Evolutionary conservation across 2,329 filamentous ascomycete species (phyloP).

Genomic region (Lachnellula suecica): DNA sequence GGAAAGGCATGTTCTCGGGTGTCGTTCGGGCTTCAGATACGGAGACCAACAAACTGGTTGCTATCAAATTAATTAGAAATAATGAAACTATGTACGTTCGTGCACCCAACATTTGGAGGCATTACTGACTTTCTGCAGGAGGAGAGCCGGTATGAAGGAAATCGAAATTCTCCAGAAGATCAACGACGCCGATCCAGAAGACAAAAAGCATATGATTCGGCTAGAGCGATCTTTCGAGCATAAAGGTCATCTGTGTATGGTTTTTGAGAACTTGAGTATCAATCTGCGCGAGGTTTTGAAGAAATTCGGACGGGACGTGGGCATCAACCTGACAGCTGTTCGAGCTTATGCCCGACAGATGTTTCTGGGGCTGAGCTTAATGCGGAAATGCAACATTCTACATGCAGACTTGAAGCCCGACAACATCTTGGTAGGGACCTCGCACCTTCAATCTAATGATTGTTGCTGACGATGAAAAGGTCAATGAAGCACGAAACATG

Average conservation of each 20-base stretch:
- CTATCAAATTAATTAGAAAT: constrained; percentile 96
- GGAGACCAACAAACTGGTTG: constrained; percentile 73
- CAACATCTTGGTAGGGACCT: constrained; percentile 67
- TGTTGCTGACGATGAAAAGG: constrained; percentile 36
- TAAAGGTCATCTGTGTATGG: constrained; percentile 93
- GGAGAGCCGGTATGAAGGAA: constrained; percentile 90
- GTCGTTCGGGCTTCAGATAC: constrained; percentile 87
- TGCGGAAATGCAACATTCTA: constrained; percentile 89
- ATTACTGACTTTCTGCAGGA: constrained; percentile 38
- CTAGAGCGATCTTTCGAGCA: constrained; percentile 89
- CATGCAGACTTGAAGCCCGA: constrained; percentile 97
- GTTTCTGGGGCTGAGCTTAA: constrained; percentile 81
- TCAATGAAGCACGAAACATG: constrained; percentile 78
- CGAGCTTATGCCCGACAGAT: constrained; percentile 91
- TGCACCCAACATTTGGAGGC: background rate
- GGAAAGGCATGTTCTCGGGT: constrained; percentile 94
- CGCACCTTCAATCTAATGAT: background rate
- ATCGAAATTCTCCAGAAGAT: constrained; percentile 90
- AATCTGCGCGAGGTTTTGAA: constrained; percentile 93
- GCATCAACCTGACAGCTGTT: constrained; percentile 85
- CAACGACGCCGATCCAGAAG: constrained; percentile 79
- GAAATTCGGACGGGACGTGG: constrained; percentile 92
- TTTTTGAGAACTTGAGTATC: constrained; percentile 91
- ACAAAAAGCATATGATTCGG: constrained; percentile 88
- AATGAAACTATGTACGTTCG: constrained; percentile 75